Conservation (phyloP, 805 yeast genomes). For the Ogataea allantospora region DNA sequence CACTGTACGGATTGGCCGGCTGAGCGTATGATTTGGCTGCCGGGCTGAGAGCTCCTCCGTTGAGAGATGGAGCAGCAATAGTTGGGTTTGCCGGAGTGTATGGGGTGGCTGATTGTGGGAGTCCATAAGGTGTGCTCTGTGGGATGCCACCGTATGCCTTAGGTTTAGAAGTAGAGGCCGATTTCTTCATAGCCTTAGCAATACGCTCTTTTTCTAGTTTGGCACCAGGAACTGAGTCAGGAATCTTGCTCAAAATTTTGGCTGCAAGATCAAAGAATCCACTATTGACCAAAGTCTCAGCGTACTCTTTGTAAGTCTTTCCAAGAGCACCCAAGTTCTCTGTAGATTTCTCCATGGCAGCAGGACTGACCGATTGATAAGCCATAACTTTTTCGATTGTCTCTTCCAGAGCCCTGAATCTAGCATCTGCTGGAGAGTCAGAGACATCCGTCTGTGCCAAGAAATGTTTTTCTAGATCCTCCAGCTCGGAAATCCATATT, state of each 20-base stretch:
- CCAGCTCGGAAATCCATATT: conserved; percentile 80
- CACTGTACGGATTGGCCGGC: conserved; percentile 24
- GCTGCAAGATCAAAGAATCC: conserved; percentile 85
- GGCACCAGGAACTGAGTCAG: conserved; percentile 69
- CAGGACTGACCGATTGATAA: conserved; percentile 51
- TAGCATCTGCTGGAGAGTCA: conserved; percentile 74
- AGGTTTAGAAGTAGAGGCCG: conserved; percentile 5
- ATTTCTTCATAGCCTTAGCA: conserved; percentile 50
- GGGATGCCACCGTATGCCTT: conserved; percentile 8
- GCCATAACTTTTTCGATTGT: conserved; percentile 83
- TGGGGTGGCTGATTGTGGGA: conserved; percentile 3
- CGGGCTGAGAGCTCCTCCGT: neutral
- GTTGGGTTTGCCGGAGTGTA: conserved; percentile 18
- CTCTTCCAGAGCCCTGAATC: conserved; percentile 73
- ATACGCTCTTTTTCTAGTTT: conserved; percentile 78
- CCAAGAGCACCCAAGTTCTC: conserved; percentile 50
- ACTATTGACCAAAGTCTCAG: conserved; percentile 71
- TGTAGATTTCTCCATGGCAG: conserved; percentile 38
- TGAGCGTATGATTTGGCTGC: conserved; percentile 1
- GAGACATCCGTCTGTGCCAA: conserved; percentile 46
- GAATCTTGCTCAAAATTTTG: conserved; percentile 65
- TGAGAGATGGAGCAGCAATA: neutral
- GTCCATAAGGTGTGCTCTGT: conserved; percentile 1
- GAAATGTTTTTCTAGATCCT: conserved; percentile 39
- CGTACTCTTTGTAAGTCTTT: conserved; percentile 74